Percentiles rank a stretch among this genome's conserved stretches.
Evolutionary conservation across 345 rosid species (phyloP).

Genomic region (Euclidium syriacum): DNA sequence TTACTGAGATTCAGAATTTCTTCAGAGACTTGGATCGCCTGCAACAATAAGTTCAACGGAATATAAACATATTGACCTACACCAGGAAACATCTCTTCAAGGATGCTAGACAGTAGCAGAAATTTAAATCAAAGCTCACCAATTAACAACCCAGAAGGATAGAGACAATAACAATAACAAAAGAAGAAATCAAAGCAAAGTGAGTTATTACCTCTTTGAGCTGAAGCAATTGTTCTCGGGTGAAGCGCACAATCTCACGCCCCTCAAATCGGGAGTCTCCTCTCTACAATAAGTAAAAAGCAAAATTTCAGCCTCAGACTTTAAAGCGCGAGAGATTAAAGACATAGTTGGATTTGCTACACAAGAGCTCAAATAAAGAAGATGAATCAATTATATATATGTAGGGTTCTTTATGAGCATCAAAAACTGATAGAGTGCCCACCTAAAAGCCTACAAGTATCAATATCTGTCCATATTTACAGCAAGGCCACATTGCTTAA

Average conservation of each 20-base stretch:
- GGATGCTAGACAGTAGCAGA: background rate
- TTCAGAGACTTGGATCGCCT: constrained; percentile 52
- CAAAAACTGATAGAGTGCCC: constrained; percentile 40
- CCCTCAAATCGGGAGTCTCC: constrained; percentile 63
- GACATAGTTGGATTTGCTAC: background rate
- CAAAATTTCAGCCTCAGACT: background rate
- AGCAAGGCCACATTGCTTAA: constrained; percentile 54
- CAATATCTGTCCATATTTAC: constrained; percentile 68
- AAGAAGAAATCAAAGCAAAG: background rate
- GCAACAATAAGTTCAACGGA: background rate
- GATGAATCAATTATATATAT: constrained; percentile 4
- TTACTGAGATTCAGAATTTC: constrained; percentile 57
- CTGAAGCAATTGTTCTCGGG: constrained; percentile 72
- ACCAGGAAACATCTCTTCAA: background rate
- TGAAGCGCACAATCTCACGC: constrained; percentile 53
- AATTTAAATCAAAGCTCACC: background rate
- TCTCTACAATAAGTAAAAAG: constrained; percentile 40
- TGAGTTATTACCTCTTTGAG: constrained; percentile 47
- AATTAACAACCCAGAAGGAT: too few relatives aligned
- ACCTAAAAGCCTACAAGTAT: constrained; percentile 58
- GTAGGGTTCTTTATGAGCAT: constrained; percentile 56
- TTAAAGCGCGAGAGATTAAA: background rate
- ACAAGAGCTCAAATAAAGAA: background rate
- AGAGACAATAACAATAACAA: too few relatives aligned
- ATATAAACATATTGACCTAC: background rate